A percentile compares a stretch with the other conserved stretches of the same genome.
These are phyloP conservation scores for Ilyonectria sp. DNA, from an alignment of 2,329 filamentous ascomycete species.

Conservation along the genomic window DNA sequence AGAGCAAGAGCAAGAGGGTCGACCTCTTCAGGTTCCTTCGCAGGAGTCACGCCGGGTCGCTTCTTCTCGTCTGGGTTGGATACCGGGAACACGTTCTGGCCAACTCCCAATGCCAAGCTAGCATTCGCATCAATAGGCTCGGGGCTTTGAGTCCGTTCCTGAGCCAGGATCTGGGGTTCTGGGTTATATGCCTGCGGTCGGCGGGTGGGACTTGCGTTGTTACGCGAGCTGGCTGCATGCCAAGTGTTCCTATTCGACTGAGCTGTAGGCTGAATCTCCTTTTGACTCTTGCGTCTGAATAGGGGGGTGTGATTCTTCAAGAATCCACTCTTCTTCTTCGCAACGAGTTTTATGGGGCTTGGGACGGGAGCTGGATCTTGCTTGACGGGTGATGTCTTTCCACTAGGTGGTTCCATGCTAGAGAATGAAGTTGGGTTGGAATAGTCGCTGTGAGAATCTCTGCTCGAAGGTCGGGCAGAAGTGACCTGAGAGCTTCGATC, in stretches of 20 bases:
- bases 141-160: constrained; percentile 73
- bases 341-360: constrained; percentile 76
- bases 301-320: constrained; percentile 93
- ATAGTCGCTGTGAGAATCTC: constrained; percentile 91
- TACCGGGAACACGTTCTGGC: constrained; percentile 96
- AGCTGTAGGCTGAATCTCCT: constrained; percentile 67
- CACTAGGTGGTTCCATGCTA: constrained; percentile 84
- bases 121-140: constrained; percentile 93
- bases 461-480: constrained; percentile 82
- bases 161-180: constrained; percentile 55
- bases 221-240: constrained; percentile 59
- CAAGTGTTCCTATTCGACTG: constrained; percentile 71
- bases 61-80: constrained; percentile 79
- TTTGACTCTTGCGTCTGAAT: constrained; percentile 89
- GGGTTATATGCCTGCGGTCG: constrained; percentile 58
- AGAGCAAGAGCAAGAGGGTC: constrained; percentile 95
- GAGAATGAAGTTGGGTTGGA: constrained; percentile 92
- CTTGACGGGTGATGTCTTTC: constrained; percentile 82
- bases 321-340: constrained; percentile 85
- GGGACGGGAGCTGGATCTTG: constrained; percentile 63
- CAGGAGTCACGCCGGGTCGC: constrained; percentile 47
- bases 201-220: constrained; percentile 51
- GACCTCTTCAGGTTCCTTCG: constrained; percentile 69
- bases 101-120: constrained; percentile 93
- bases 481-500: constrained; percentile 67